Conservation (phyloP, 1,284 basidiomycete genomes). For the Irpex sp. region DNA sequence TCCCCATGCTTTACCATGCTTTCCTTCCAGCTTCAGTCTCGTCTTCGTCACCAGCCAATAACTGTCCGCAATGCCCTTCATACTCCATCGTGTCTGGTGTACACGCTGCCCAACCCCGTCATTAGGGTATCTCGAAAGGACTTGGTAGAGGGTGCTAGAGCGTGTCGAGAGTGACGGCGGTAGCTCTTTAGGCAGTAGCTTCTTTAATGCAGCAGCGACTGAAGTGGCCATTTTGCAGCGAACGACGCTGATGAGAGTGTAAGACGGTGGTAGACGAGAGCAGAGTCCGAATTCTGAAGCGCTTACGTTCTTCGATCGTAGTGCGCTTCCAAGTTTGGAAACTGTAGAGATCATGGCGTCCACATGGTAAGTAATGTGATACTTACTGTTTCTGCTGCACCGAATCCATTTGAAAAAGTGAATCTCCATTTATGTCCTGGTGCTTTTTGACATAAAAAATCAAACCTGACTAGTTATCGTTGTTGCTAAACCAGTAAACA, state of each 20-base stretch:
- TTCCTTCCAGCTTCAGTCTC: constrained; percentile 62
- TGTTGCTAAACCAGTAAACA: no score
- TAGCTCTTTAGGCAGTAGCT: constrained; percentile 43
- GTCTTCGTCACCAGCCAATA: constrained; percentile 71
- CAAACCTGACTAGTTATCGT: no score
- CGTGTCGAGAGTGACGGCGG: constrained; percentile 53
- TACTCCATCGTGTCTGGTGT: constrained; percentile 66
- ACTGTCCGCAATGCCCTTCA: constrained; percentile 59
- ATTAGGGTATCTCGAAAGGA: constrained; percentile 61
- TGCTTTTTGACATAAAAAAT: no score
- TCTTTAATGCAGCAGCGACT: constrained; percentile 40
- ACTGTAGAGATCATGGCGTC: background rate
- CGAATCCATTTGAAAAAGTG: no score
- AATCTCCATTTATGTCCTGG: no score
- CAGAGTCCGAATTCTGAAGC: background rate
- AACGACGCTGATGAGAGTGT: background rate
- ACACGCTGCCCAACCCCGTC: constrained; percentile 64
- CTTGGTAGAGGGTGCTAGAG: constrained; percentile 60
- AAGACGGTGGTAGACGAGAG: background rate
- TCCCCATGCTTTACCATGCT: constrained; percentile 76
- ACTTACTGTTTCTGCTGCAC: no score
- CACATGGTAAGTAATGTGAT: no score
- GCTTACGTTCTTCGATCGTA: background rate
- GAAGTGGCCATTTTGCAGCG: constrained; percentile 16
- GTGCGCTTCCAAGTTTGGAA: background rate